phyloP scores from a whole-genome alignment of 1,139 yeast species.

The Diutina neorugosa region DNA sequence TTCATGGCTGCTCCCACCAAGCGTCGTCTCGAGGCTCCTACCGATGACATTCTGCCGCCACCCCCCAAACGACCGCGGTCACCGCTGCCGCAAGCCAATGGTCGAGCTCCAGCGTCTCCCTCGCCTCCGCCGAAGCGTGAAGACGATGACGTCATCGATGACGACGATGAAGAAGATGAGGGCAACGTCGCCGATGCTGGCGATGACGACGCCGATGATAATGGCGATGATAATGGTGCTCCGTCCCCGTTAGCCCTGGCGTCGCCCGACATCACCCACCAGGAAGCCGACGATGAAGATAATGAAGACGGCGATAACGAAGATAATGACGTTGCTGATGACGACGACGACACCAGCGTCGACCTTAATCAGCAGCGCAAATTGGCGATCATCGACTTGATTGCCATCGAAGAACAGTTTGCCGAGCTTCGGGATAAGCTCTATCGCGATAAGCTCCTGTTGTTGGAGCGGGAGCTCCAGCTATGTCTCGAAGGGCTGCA shows the following conservation, averaged over 20 bases:
- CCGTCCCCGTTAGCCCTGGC: not conserved
- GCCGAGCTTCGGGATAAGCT: conserved; percentile 74
- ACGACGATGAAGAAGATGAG: conserved; percentile 6
- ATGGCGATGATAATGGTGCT: conserved; percentile 9
- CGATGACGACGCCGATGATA: conserved; percentile 7
- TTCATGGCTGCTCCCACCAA: not conserved
- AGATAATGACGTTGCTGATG: conserved; percentile 12
- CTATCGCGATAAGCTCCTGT: conserved; percentile 60
- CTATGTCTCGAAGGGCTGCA: conserved; percentile 86
- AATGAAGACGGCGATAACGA: conserved; percentile 17
- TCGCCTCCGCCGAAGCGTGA: not conserved
- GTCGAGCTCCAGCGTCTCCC: not conserved
- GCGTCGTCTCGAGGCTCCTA: not conserved
- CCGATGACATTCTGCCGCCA: not conserved
- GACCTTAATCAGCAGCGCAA: conserved; percentile 40
- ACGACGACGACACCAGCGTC: conserved; percentile 17
- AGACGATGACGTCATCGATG: not conserved
- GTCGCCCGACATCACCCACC: conserved; percentile 5
- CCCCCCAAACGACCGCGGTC: not conserved
- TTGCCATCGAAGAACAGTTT: conserved; percentile 72
- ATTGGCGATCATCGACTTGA: conserved; percentile 57
- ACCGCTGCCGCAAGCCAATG: not conserved
- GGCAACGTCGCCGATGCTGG: conserved; percentile 6
- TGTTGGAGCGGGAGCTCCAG: conserved; percentile 71
- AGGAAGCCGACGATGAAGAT: conserved; percentile 8